These are phyloP conservation scores for Flaveria brownii DNA, from an alignment of 129 eudicot genomes.

Conservation along the genomic window DNA sequence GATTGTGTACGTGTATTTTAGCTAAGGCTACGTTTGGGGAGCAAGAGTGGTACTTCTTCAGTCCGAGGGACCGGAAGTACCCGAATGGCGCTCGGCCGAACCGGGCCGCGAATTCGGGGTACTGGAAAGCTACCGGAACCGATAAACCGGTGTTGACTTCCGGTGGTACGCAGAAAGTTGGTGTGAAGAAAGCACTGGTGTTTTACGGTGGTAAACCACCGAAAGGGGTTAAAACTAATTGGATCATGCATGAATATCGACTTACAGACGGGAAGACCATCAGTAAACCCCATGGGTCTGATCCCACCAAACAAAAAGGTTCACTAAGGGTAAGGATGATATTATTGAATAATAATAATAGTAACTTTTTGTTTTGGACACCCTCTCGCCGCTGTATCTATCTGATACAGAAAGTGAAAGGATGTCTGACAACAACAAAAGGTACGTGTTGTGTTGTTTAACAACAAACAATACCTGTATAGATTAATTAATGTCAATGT, in stretches of 20 bases:
- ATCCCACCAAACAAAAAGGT: slow-evolving; percentile 56
- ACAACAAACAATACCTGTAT: no score
- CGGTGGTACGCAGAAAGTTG: slow-evolving; percentile 80
- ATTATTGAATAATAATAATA: no score
- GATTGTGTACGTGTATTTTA: slow-evolving; percentile 29
- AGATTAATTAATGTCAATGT: no score
- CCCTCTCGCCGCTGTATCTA: no score
- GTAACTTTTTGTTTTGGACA: no score
- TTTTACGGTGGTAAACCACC: slow-evolving; percentile 95
- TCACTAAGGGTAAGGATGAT: slow-evolving; percentile 59
- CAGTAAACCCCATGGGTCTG: slow-evolving; percentile 65
- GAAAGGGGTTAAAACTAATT: slow-evolving; percentile 77
- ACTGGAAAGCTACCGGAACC: slow-evolving; percentile 93
- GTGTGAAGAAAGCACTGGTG: slow-evolving; percentile 84
- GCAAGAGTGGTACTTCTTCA: slow-evolving; percentile 92
- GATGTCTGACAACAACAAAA: no score
- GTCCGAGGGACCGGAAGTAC: slow-evolving; percentile 84
- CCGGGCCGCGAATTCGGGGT: slow-evolving; percentile 89
- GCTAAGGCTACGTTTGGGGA: slow-evolving; percentile 90
- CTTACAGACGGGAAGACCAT: slow-evolving; percentile 58
- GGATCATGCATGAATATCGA: slow-evolving; percentile 97
- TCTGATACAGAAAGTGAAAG: no score
- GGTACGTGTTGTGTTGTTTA: no score
- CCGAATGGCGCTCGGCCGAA: slow-evolving; percentile 94
- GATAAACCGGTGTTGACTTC: slow-evolving; percentile 79